Conservation (phyloP, 371 early-diverging fungal genomes). For the Actinomucor elegans region DNA sequence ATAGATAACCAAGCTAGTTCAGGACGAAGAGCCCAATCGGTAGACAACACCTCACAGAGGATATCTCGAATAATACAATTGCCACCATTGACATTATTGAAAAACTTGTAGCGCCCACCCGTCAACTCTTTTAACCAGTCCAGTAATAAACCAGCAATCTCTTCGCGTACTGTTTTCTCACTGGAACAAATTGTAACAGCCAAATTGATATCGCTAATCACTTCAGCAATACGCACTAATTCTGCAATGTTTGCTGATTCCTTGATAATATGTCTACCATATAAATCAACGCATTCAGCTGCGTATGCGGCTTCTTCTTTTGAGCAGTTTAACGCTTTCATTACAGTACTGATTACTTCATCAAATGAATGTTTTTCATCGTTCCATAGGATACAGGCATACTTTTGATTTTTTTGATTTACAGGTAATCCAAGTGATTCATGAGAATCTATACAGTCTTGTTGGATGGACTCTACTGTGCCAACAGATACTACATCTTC, state of each 20-base stretch:
- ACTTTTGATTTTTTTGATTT: slow-evolving; percentile 22
- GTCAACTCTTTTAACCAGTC: slow-evolving; percentile 80
- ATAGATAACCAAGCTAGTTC: slow-evolving; percentile 39
- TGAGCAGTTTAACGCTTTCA: slow-evolving; percentile 60
- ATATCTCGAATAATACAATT: slow-evolving; percentile 58
- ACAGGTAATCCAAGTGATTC: slow-evolving; percentile 45
- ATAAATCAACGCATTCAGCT: slow-evolving; percentile 36
- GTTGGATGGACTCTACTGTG: slow-evolving; percentile 19
- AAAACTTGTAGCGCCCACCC: slow-evolving; percentile 62
- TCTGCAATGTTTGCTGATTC: slow-evolving; percentile 61
- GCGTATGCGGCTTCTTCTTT: slow-evolving; percentile 20
- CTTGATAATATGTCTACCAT: slow-evolving; percentile 82
- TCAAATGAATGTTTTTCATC: slow-evolving; percentile 94
- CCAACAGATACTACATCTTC: slow-evolving; percentile 38
- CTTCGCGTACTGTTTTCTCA: slow-evolving; percentile 82
- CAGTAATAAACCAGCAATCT: slow-evolving; percentile 67
- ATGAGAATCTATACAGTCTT: slow-evolving; percentile 35
- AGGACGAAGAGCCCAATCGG: slow-evolving; percentile 51
- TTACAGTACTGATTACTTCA: slow-evolving; percentile 82
- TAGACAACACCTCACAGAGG: slow-evolving; percentile 71
- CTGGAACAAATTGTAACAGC: slow-evolving; percentile 83
- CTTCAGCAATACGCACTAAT: slow-evolving; percentile 65
- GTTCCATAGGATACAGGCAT: slow-evolving; percentile 88
- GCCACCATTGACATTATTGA: slow-evolving; percentile 40
- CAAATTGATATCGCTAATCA: slow-evolving; percentile 69